Conservation (phyloP, 345 rosid species). For the Ceriops tagal region DNA sequence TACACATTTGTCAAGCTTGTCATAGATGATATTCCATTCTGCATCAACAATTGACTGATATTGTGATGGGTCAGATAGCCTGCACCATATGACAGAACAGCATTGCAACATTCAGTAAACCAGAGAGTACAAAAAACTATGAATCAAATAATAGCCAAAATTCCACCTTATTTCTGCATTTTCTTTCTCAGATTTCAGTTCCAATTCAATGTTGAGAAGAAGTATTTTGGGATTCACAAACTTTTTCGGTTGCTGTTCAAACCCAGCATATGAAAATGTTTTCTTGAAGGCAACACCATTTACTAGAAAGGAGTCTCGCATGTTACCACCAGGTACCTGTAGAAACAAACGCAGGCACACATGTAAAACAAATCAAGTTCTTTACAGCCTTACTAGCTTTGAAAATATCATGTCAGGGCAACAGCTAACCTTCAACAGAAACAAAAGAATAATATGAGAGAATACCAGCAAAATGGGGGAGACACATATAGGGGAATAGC, state of each 20-base stretch:
- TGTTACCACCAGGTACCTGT: slow-evolving; percentile 96
- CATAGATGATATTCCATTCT: slow-evolving; percentile 99
- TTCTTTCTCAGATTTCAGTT: slow-evolving; percentile 98
- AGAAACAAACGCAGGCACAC: not conserved
- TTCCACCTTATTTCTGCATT: slow-evolving; percentile 93
- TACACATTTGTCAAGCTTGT: slow-evolving; percentile 93
- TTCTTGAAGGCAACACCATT: slow-evolving; percentile 98
- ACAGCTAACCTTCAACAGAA: not conserved
- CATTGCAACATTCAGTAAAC: slow-evolving; percentile 9
- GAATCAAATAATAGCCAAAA: slow-evolving; percentile 4
- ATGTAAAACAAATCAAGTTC: slow-evolving; percentile 7
- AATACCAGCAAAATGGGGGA: no score
- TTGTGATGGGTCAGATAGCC: slow-evolving; percentile 92
- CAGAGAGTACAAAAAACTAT: not conserved
- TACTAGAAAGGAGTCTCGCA: slow-evolving; percentile 95
- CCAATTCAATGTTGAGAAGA: slow-evolving; percentile 82
- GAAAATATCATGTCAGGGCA: not conserved
- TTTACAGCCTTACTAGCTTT: not conserved
- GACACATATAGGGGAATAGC: not conserved
- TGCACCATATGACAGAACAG: slow-evolving; percentile 29
- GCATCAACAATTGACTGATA: slow-evolving; percentile 99
- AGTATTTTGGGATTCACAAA: slow-evolving; percentile 80
- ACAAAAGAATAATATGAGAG: not conserved
- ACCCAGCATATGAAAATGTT: slow-evolving; percentile 99
- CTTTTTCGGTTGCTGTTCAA: slow-evolving; percentile 98